Base-by-base conservation (phyloP, 352 stramenopile genomes). In the Pythium vanterpoolii region DNA sequence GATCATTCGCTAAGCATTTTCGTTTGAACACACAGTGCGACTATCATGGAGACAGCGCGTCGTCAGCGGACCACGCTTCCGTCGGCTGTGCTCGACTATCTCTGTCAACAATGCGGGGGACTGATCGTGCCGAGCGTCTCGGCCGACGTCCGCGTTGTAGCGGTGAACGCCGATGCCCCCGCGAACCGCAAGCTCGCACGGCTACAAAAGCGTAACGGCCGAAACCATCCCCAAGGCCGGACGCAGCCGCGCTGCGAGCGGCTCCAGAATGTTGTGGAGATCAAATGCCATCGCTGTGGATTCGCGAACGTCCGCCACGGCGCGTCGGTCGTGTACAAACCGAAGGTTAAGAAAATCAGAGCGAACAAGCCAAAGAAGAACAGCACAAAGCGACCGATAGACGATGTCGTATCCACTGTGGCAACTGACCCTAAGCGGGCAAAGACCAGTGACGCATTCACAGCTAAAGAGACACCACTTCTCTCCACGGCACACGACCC, bases 101-200 rank as follows among this genome's bases (percentile, higher is more conserved):
- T 94, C 6, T 94, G 85, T 55, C 76, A 86, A 39, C 57, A 62
- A 24, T 94, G 85, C 34, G 77, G 64, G 23, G 82, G 63, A 7
- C 62, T 94, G 1, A 33, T 90, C 10, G 56, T 91, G 28, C 85
- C 85, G 27, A 83, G 76, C 33, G 38, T 91, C 7, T 82, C 80
- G 6, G 72, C 77, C 0, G 64, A 73, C 38, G 76, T 87, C 18
- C 77, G 67, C 11, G 73, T 95, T 10, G 59, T 83, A 28, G 44
- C 77, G 3, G 68, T 86, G 60, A 51, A 51, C 5, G 60, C 63
- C 54, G 72, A 72, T 11, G 67, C 77, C 0, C 47, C 47, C 5
- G 66, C 67, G 14, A 91, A 90, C 44, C 78, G 79, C 34, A 82
- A 82, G 52, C 63, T 91, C 47, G 56, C 60, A 14, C 63, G 67